A percentile compares a stretch with the other conserved stretches of the same genome.
phyloP scores from a whole-genome alignment of 257 asterid species.

The Vinca minor region DNA sequence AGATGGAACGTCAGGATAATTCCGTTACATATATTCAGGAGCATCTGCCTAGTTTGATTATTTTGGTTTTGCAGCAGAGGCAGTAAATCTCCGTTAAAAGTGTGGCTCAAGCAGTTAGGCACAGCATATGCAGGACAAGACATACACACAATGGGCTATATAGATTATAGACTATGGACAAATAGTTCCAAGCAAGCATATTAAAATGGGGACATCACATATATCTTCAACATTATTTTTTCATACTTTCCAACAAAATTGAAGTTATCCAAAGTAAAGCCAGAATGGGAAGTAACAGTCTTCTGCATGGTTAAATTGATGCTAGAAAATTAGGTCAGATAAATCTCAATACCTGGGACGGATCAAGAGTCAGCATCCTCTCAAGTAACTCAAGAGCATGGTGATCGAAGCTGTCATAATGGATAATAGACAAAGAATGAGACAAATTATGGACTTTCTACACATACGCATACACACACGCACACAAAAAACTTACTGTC shows the following conservation, averaged over 20 bases:
- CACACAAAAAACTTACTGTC: conserved; percentile 50
- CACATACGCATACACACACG: background rate
- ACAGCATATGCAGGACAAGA: background rate
- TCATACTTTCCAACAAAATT: background rate
- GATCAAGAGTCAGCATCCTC: conserved; percentile 79
- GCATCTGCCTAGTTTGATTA: background rate
- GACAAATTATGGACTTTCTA: background rate
- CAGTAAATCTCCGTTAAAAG: background rate
- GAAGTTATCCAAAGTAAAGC: background rate
- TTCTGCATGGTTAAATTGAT: background rate
- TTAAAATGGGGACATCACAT: background rate
- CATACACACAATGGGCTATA: background rate
- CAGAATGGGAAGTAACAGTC: background rate
- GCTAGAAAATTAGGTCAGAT: background rate
- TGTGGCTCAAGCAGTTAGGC: background rate
- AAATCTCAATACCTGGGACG: conserved; percentile 56
- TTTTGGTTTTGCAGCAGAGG: background rate
- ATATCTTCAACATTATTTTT: background rate
- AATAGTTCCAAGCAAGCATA: background rate
- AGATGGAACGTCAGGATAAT: background rate
- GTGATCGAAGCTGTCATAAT: conserved; percentile 64
- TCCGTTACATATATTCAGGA: background rate
- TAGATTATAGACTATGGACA: background rate
- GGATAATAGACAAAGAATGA: conserved; percentile 10
- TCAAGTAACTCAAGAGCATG: conserved; percentile 91